These are phyloP conservation scores for Pseudotulostoma volvatum DNA, from an alignment of 495 filamentous ascomycete species.

Conservation along the genomic window DNA sequence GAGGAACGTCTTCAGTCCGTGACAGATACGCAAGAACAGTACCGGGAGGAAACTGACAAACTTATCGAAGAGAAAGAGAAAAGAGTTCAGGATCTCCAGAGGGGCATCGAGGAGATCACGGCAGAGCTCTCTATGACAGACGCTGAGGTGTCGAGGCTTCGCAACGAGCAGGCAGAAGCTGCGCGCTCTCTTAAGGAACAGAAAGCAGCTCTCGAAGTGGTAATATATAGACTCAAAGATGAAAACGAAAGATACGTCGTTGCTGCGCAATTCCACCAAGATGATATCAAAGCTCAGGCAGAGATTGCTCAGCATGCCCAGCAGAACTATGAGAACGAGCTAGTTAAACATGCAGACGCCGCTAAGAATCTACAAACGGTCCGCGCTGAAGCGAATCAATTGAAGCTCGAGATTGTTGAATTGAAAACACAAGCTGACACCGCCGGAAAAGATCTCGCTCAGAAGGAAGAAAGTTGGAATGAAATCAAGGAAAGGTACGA, in stretches of 20 bases:
- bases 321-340: conserved; percentile 83
- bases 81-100: conserved; percentile 61
- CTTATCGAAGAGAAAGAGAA: conserved; percentile 55
- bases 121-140: conserved; percentile 65
- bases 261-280: conserved; percentile 65
- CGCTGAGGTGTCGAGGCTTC: conserved; percentile 57
- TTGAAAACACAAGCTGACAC: conserved; percentile 66
- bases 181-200: conserved; percentile 63
- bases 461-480: conserved; percentile 76
- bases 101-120: conserved; percentile 65
- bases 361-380: conserved; percentile 64
- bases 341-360: conserved; percentile 87
- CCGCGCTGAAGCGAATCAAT: conserved; percentile 61
- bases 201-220: conserved; percentile 51
- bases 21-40: conserved; percentile 69
- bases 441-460: conserved; percentile 54
- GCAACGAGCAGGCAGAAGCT: conserved; percentile 59
- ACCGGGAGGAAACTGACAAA: conserved; percentile 65
- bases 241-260: conserved; percentile 66
- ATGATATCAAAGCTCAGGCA: conserved; percentile 82
- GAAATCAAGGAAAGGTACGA: conserved; percentile 68
- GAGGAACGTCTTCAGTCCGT: conserved; percentile 75
- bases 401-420: conserved; percentile 58
- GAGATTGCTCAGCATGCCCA: conserved; percentile 86
- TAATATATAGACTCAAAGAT: conserved; percentile 70